Percentiles rank a stretch among this genome's conserved stretches.
phyloP scores from a whole-genome alignment of 176 grass and related monocot genomes.

The Juncus inflexus region DNA sequence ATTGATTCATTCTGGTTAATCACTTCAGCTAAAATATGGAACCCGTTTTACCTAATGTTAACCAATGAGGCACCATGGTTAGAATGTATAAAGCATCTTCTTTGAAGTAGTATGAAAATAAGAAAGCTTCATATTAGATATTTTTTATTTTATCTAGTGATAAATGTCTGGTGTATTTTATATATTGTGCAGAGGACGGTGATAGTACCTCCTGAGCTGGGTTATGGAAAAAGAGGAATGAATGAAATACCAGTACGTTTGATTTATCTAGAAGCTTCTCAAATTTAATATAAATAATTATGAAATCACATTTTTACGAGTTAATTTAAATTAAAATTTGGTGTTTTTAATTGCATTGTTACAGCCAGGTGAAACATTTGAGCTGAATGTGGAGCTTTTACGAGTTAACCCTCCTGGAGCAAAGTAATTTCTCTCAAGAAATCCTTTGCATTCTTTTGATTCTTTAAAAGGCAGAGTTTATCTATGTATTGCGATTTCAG shows the following conservation, averaged over 20 bases:
- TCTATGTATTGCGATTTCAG: too few species aligned
- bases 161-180: neutral
- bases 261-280: neutral
- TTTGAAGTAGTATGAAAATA: neutral
- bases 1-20: too few species aligned
- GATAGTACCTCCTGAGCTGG: conserved; percentile 68
- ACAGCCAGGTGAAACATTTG: conserved; percentile 64
- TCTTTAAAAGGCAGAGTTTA: too few species aligned
- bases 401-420: conserved; percentile 41
- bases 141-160: neutral
- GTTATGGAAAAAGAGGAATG: conserved; percentile 69
- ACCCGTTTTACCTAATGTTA: too few species aligned
- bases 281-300: neutral
- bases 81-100: too few species aligned
- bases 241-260: conserved; percentile 72
- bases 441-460: neutral
- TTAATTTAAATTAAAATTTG: neutral
- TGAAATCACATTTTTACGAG: neutral
- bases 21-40: too few species aligned
- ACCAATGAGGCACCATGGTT: too few species aligned
- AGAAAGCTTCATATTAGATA: neutral
- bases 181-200: conserved; percentile 57
- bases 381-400: conserved; percentile 81
- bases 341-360: conserved; percentile 24
- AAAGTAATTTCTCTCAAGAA: conserved; percentile 10